Percentiles rank a stretch among this genome's conserved stretches.
phyloP scores from a whole-genome alignment of 1,139 yeast species.

The Diutina mesorugosa region DNA sequence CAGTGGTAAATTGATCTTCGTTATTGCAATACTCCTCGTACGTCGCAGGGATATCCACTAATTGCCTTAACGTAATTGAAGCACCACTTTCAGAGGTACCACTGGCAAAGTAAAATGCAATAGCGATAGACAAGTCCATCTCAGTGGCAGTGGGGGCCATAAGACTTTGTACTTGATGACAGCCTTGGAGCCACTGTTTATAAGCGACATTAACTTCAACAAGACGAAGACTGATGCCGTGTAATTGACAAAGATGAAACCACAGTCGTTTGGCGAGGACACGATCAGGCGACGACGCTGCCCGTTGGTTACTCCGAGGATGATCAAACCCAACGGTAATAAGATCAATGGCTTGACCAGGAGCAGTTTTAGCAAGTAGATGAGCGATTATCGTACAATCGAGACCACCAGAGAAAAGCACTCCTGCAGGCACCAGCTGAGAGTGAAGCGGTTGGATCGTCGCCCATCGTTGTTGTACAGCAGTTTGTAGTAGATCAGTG shows the following conservation, averaged over 20 bases:
- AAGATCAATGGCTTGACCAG: constrained; percentile 34
- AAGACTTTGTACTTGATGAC: constrained; percentile 40
- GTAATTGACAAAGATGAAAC: constrained; percentile 22
- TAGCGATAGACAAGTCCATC: constrained; percentile 90
- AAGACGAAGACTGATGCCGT: constrained; percentile 23
- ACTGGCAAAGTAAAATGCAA: constrained; percentile 89
- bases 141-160: constrained; percentile 83
- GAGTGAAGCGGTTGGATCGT: constrained; percentile 46
- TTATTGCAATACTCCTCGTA: not conserved
- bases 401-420: constrained; percentile 86
- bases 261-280: constrained; percentile 55
- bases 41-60: not conserved
- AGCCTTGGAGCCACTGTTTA: constrained; percentile 42
- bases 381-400: constrained; percentile 77
- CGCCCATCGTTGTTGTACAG: constrained; percentile 25
- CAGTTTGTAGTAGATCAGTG: not conserved
- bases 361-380: constrained; percentile 15
- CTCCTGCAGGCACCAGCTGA: constrained; percentile 27
- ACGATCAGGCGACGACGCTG: constrained; percentile 72
- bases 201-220: constrained; percentile 66
- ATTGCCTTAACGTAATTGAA: not conserved
- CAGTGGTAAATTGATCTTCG: not conserved
- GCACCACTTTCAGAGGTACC: constrained; percentile 20
- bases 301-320: constrained; percentile 57
- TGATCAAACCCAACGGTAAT: constrained; percentile 92